These are phyloP conservation scores for Niveomyces coronatus DNA, from an alignment of 2,329 filamentous ascomycete genomes.

Conservation along the genomic window DNA sequence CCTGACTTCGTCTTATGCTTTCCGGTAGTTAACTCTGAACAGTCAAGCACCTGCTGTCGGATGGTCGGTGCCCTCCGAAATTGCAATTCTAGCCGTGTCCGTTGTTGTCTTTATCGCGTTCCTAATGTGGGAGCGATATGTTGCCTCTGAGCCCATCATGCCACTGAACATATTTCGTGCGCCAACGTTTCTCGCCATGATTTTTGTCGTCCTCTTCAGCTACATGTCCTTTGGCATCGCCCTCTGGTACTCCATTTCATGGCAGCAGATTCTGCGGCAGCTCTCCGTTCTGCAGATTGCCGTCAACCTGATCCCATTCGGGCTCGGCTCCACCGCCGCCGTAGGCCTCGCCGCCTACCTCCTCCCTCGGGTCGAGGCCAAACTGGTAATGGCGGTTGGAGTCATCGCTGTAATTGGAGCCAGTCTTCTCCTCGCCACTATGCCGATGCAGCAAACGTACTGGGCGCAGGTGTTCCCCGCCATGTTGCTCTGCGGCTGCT, in stretches of 20 bases:
- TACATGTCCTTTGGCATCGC: conserved; percentile 39
- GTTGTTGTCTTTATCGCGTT: conserved; percentile 20
- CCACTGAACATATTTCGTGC: conserved; percentile 34
- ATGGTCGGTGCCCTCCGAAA: conserved; percentile 32
- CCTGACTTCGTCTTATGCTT: too few relatives aligned
- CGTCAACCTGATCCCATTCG: conserved; percentile 29
- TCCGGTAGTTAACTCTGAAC: conserved; percentile 14
- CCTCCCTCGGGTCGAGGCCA: conserved; percentile 34
- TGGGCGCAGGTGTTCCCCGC: conserved; percentile 31
- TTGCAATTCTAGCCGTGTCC: conserved; percentile 27
- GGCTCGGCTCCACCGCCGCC: conserved; percentile 25
- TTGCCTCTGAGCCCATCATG: conserved; percentile 31
- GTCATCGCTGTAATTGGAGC: conserved; percentile 16
- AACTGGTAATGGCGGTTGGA: conserved; percentile 37
- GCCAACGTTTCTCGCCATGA: conserved; percentile 31
- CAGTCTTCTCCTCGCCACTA: conserved; percentile 24
- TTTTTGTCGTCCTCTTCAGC: conserved; percentile 32
- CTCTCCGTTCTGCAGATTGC: conserved; percentile 28
- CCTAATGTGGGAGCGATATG: conserved; percentile 31
- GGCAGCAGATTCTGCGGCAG: conserved; percentile 32
- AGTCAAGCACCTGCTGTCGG: conserved; percentile 32
- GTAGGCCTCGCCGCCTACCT: conserved; percentile 34
- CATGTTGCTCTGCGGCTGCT: conserved; percentile 22
- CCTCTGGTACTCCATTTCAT: conserved; percentile 37
- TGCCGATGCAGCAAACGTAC: conserved; percentile 33